Base-by-base conservation (phyloP, 2,329 filamentous ascomycete species). In the Nemania bipapillata region DNA sequence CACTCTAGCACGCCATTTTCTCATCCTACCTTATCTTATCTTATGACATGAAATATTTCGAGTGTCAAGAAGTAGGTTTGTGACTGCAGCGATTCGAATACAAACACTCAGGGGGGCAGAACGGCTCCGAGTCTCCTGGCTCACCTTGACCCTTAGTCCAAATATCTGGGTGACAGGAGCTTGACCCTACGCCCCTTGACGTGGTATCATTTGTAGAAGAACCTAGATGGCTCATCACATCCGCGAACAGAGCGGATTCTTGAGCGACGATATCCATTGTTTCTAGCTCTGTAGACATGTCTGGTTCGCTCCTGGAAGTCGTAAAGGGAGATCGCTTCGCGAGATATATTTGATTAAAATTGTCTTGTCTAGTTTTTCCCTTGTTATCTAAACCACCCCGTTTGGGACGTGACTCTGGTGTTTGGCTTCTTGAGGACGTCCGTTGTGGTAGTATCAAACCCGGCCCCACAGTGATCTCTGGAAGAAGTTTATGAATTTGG, bases 51-150 rank as follows among this genome's bases (percentile, higher is more conserved):
- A 22, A 12, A 40, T 7, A 11, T 60, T 15, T 3, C 7, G 22
- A 32, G 8, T 4, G 4, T 62, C 22, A 57, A 17, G 30, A 3
- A 26, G 59, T 30, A 9, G 35, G 37, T 22, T 28, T n/a, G 24
- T 58, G 50, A 22, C 32, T 54, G 15, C 72, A 72, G 20, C 66
- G 65, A 6, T 70, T 66, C 1, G 69, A 68, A 17, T 66, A 32
- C 30, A 71, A 65, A 26, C 74, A 78, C 11, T 50, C 49, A 6
- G 68, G 42, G 4, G 73, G 75, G 52, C 75, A 77, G 49, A 77
- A 77, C 3, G 75, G 75, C 40, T 77, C 74, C 26, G 75, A 76
- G 49, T 77, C 63, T 5, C 75, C 75, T 4, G 76, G 75, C 30
- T 77, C 76, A 22, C 76, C 75, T 32, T 70, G 72, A 15, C 68